Conservation (phyloP, 2,329 filamentous ascomycete genomes). For the Claviceps quebecensis region DNA sequence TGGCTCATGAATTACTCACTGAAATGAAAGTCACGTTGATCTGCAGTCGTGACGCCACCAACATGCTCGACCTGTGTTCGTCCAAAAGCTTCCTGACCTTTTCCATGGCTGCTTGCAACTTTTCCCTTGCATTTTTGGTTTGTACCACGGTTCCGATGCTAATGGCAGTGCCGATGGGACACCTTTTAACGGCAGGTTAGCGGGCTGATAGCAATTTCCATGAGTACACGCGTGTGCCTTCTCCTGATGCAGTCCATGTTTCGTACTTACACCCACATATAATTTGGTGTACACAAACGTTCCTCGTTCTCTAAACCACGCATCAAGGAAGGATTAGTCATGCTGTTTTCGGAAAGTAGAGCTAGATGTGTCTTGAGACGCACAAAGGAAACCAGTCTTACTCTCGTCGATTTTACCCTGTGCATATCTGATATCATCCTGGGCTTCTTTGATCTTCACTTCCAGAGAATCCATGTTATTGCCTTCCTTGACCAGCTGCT, state of each 20-base stretch:
- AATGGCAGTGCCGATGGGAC: neutral
- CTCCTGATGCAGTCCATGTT: neutral
- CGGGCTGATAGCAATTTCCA: no score
- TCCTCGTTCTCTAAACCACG: neutral
- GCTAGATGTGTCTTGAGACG: no score
- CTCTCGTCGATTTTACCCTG: neutral
- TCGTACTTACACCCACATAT: neutral
- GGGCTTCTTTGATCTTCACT: neutral
- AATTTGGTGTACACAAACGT: neutral
- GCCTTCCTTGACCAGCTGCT: neutral
- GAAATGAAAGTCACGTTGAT: neutral
- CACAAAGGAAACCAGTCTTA: neutral
- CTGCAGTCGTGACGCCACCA: neutral
- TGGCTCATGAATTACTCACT: neutral
- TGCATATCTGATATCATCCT: neutral
- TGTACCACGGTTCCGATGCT: neutral
- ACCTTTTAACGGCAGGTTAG: neutral
- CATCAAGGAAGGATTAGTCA: neutral
- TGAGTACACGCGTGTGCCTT: no score
- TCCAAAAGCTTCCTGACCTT: neutral
- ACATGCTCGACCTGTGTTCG: neutral
- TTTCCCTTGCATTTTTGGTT: neutral
- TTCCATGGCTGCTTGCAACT: neutral
- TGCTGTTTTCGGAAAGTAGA: no score
- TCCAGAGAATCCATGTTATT: neutral